phyloP scores from a whole-genome alignment of 1,139 yeast species.

The Protomyces inouyei region DNA sequence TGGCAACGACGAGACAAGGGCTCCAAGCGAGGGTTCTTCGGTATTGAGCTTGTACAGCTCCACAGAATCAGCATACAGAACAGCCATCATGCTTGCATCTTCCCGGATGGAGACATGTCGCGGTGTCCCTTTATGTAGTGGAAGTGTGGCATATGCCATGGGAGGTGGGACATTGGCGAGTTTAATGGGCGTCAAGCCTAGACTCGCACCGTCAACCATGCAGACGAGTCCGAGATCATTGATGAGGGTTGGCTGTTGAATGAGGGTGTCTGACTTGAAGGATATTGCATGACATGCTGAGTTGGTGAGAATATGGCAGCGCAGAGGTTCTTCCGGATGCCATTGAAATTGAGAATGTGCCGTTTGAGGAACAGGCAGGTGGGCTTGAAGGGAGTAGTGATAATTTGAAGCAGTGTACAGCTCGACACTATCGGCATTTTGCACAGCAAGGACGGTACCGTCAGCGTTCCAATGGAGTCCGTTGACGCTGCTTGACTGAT shows the following conservation, averaged over 20 bases:
- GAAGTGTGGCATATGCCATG: slow-evolving; percentile 64
- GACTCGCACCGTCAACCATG: slow-evolving; percentile 73
- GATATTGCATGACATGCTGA: slow-evolving; percentile 49
- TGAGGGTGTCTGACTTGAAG: slow-evolving; percentile 57
- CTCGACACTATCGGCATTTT: slow-evolving; percentile 57
- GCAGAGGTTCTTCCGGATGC: slow-evolving; percentile 78
- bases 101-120: slow-evolving; percentile 60
- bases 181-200: slow-evolving; percentile 74
- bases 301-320: slow-evolving; percentile 38
- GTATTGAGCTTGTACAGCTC: slow-evolving; percentile 7
- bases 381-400: slow-evolving; percentile 92
- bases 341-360: slow-evolving; percentile 48
- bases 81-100: slow-evolving; percentile 58
- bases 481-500: slow-evolving; percentile 42
- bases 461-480: slow-evolving; percentile 71
- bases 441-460: slow-evolving; percentile 72
- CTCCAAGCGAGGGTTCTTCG: not conserved
- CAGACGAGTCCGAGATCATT: slow-evolving; percentile 70
- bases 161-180: slow-evolving; percentile 96
- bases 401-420: slow-evolving; percentile 90
- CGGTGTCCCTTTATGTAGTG: slow-evolving; percentile 49
- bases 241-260: slow-evolving; percentile 67
- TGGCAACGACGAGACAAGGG: not conserved
- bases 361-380: slow-evolving; percentile 42
- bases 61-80: slow-evolving; percentile 32